A percentile compares a stretch with the other conserved stretches of the same genome.
phyloP scores from a whole-genome alignment of 1,139 yeast genomes.

The Hyphopichia burtonii region DNA sequence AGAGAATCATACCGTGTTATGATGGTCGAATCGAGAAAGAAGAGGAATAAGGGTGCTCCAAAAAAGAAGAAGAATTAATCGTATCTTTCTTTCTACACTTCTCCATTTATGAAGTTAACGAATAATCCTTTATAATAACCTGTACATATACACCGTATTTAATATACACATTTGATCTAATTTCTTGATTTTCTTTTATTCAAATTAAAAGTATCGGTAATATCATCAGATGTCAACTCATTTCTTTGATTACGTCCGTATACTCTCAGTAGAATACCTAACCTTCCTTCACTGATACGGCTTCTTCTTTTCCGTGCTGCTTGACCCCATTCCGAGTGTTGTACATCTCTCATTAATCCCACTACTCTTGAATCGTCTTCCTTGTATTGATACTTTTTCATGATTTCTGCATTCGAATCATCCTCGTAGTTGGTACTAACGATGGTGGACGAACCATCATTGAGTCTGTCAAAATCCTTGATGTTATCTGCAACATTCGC shows the following conservation, averaged over 20 bases:
- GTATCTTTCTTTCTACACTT: neutral
- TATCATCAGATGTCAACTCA: conserved; percentile 18
- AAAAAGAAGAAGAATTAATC: conserved; percentile 53
- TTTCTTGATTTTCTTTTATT: conserved; percentile 9
- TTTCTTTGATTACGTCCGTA: neutral
- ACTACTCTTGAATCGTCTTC: conserved; percentile 9
- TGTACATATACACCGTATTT: conserved; percentile 8
- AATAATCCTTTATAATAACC: neutral
- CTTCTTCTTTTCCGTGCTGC: conserved; percentile 9
- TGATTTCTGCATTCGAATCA: conserved; percentile 7
- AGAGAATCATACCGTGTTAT: conserved; percentile 68
- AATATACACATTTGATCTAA: neutral
- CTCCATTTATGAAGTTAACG: neutral
- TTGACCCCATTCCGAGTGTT: conserved; percentile 9
- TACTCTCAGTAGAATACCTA: conserved; percentile 5
- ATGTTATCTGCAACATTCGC: neutral
- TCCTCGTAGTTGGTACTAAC: conserved; percentile 2
- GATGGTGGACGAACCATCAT: neutral
- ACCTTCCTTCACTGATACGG: conserved; percentile 9
- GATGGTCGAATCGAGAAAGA: conserved; percentile 67
- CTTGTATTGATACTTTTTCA: conserved; percentile 8
- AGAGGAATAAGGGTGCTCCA: conserved; percentile 93
- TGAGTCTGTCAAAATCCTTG: neutral
- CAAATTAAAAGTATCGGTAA: conserved; percentile 31
- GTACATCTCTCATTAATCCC: conserved; percentile 9